phyloP scores from a whole-genome alignment of 345 rosid species.

The Bruguiera gymnorhiza region DNA sequence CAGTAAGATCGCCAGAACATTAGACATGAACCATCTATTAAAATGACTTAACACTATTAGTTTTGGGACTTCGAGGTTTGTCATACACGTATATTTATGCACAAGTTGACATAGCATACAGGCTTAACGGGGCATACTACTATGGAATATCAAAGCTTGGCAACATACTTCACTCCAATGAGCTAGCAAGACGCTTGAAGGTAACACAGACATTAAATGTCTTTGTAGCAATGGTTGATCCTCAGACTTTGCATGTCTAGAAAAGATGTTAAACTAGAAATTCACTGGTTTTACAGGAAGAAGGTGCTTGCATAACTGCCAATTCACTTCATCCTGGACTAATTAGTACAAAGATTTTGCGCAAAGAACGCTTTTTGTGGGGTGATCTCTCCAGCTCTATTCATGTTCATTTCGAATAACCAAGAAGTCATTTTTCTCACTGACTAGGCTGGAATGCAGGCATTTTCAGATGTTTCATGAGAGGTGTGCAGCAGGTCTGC shows the following conservation, averaged over 20 bases:
- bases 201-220: conserved; percentile 9
- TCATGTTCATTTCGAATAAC: too few species aligned
- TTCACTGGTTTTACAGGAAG: conserved; percentile 12
- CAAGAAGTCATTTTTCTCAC: too few species aligned
- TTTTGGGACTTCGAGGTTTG: not conserved
- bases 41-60: not conserved
- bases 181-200: conserved; percentile 34
- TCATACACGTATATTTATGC: not conserved
- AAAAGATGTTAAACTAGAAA: too few species aligned
- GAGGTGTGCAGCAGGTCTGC: conserved; percentile 8
- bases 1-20: too few species aligned
- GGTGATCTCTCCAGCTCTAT: too few species aligned
- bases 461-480: not conserved
- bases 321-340: conserved; percentile 22
- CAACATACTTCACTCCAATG: conserved; percentile 34
- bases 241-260: too few species aligned
- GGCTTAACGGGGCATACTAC: not conserved
- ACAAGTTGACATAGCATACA: conserved; percentile 8
- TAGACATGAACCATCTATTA: too few species aligned
- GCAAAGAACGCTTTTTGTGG: not conserved
- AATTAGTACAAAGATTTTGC: conserved; percentile 10
- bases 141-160: conserved; percentile 44
- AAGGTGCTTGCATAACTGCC: conserved; percentile 13
- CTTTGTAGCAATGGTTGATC: too few species aligned
- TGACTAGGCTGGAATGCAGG: not conserved